These are phyloP conservation scores for Hypoxylon trugodes DNA, from an alignment of 495 filamentous ascomycete species.

Conservation along the genomic window DNA sequence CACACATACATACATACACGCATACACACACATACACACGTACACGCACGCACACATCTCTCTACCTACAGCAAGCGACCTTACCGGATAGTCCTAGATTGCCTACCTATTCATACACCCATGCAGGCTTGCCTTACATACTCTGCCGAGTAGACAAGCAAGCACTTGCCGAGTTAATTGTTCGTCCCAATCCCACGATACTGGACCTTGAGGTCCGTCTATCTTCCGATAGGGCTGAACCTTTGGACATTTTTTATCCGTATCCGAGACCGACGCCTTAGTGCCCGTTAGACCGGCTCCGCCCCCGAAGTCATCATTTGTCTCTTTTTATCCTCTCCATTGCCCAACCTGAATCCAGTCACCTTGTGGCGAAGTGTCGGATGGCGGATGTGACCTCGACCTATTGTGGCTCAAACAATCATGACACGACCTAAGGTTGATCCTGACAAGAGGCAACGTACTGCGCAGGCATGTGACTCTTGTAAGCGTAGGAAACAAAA, in stretches of 20 bases:
- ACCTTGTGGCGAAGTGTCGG: constrained; percentile 40
- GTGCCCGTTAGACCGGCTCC: constrained; percentile 44
- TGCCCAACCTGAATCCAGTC: constrained; percentile 40
- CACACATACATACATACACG: too few species aligned
- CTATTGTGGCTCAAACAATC: constrained; percentile 43
- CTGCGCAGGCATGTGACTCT: constrained; percentile 75
- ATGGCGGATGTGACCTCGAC: constrained; percentile 46
- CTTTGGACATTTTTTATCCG: constrained; percentile 39
- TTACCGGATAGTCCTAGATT: constrained; percentile 23
- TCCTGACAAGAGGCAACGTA: constrained; percentile 70
- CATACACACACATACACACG: too few species aligned
- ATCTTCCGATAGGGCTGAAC: constrained; percentile 45
- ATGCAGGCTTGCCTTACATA: constrained; percentile 36
- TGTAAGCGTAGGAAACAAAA: constrained; percentile 85
- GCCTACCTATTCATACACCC: constrained; percentile 34
- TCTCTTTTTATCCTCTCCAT: constrained; percentile 32
- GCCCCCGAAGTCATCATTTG: constrained; percentile 39
- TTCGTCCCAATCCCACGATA: constrained; percentile 29
- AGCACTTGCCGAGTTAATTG: constrained; percentile 26
- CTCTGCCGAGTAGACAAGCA: constrained; percentile 35
- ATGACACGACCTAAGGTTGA: constrained; percentile 72
- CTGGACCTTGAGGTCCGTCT: constrained; percentile 32
- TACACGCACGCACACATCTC: constrained; percentile 22
- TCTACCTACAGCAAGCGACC: constrained; percentile 13
- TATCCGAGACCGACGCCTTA: constrained; percentile 45